phyloP scores from a whole-genome alignment of 78 protist genomes.

The Acrasis kona region DNA sequence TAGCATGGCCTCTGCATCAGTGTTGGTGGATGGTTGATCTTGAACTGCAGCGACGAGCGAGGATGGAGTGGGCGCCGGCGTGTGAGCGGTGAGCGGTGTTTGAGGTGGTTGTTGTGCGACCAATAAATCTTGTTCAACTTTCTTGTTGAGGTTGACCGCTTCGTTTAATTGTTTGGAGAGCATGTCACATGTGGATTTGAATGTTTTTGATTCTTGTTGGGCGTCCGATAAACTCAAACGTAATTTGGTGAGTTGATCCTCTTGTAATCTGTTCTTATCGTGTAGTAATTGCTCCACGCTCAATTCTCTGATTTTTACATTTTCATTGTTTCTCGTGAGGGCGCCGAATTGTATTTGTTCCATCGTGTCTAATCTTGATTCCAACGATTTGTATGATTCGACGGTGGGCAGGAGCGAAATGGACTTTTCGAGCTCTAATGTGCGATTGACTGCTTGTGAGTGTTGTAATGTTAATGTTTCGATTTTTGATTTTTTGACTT shows the following conservation, averaged over 20 bases:
- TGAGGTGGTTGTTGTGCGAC: too few species aligned
- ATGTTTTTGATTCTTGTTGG: background rate
- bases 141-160: background rate
- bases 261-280: background rate
- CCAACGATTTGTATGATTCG: background rate
- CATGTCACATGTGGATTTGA: background rate
- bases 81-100: too few species aligned
- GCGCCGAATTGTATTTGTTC: background rate
- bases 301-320: background rate
- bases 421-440: too few species aligned
- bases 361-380: background rate
- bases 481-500: background rate
- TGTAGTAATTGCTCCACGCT: background rate
- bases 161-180: background rate
- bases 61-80: too few species aligned
- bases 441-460: background rate
- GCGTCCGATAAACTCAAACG: background rate
- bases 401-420: too few species aligned
- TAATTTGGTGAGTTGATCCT: background rate
- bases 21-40: background rate
- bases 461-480: background rate
- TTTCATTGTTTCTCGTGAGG: conserved; percentile 1
- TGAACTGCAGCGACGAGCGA: too few species aligned
- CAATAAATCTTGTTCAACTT: conserved; percentile 1
- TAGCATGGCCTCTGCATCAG: background rate